A percentile compares a stretch with the other conserved stretches of the same genome.
Evolutionary conservation across 805 yeast species (phyloP).

Genomic region (Candida montana): DNA sequence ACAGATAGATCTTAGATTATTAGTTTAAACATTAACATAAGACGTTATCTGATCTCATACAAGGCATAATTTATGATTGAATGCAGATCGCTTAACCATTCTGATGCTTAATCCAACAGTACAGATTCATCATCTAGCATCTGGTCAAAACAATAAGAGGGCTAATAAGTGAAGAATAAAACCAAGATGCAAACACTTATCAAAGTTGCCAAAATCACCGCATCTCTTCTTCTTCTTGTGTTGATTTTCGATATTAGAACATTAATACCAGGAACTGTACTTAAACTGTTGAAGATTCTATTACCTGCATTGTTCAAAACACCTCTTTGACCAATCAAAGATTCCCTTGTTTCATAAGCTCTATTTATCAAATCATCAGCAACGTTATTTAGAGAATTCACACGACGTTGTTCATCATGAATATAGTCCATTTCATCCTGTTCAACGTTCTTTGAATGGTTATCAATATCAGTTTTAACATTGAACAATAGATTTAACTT

Average conservation of each 20-base stretch:
- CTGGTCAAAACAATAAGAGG: too few species aligned
- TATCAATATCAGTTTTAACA: slow-evolving; percentile 76
- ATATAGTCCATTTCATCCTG: slow-evolving; percentile 62
- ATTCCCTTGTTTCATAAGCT: slow-evolving; percentile 88
- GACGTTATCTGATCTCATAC: too few species aligned
- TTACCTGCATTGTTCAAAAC: slow-evolving; percentile 58
- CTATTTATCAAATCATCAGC: slow-evolving; percentile 79
- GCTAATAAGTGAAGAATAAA: slow-evolving; percentile 43
- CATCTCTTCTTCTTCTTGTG: slow-evolving; percentile 83
- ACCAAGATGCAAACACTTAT: slow-evolving; percentile 69
- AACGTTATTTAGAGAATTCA: slow-evolving; percentile 63
- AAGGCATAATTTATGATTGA: too few species aligned
- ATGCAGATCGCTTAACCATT: too few species aligned
- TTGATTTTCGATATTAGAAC: slow-evolving; percentile 72
- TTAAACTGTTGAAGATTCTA: slow-evolving; percentile 54
- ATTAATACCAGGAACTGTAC: slow-evolving; percentile 78
- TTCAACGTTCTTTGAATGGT: slow-evolving; percentile 45
- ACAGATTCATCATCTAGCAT: too few species aligned
- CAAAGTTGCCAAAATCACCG: slow-evolving; percentile 72
- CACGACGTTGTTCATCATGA: slow-evolving; percentile 68
- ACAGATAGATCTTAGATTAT: too few species aligned
- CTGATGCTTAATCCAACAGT: too few species aligned
- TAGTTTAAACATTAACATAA: too few species aligned
- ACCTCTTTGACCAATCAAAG: slow-evolving; percentile 66
- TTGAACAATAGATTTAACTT: slow-evolving; percentile 66